Conservation (phyloP, 352 stramenopile genomes). For the Sclerospora graminicola region DNA sequence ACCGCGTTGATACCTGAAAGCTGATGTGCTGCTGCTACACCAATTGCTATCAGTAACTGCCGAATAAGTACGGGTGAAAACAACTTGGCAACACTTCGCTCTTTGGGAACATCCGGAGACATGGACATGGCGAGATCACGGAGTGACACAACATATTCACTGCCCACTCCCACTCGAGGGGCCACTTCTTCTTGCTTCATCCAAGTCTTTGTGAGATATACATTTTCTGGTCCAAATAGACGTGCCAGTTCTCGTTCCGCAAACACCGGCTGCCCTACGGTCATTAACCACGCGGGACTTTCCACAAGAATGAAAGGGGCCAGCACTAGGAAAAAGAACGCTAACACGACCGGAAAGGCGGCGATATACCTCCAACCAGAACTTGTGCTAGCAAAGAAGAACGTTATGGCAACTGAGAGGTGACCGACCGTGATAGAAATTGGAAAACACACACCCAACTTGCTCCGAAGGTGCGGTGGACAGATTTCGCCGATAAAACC, state of each 20-base stretch:
- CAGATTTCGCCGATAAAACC: constrained; percentile 41
- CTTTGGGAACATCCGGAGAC: constrained; percentile 17
- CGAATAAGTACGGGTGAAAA: constrained; percentile 17
- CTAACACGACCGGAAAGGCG: constrained; percentile 29
- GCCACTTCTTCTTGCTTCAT: constrained; percentile 22
- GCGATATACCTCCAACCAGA: constrained; percentile 45
- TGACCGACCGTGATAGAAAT: constrained; percentile 37
- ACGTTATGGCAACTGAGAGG: constrained; percentile 31
- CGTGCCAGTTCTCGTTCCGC: constrained; percentile 19
- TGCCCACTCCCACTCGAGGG: constrained; percentile 11
- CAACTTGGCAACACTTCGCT: constrained; percentile 3
- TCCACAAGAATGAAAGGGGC: constrained; percentile 37
- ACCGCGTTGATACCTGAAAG: constrained; percentile 60
- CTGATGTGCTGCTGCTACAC: constrained; percentile 36
- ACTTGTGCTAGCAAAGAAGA: constrained; percentile 39
- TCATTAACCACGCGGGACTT: constrained; percentile 36
- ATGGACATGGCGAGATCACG: constrained; percentile 19
- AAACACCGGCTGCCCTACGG: constrained; percentile 10
- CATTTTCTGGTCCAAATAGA: constrained; percentile 27
- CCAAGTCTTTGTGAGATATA: constrained; percentile 22
- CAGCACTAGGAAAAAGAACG: constrained; percentile 21
- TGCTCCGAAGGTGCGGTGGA: constrained; percentile 27
- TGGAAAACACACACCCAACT: constrained; percentile 31
- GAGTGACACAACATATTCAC: constrained; percentile 13
- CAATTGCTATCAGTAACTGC: constrained; percentile 39